Conservation (phyloP, 805 yeast species). For the Saccharomyces cerevisiae region DNA sequence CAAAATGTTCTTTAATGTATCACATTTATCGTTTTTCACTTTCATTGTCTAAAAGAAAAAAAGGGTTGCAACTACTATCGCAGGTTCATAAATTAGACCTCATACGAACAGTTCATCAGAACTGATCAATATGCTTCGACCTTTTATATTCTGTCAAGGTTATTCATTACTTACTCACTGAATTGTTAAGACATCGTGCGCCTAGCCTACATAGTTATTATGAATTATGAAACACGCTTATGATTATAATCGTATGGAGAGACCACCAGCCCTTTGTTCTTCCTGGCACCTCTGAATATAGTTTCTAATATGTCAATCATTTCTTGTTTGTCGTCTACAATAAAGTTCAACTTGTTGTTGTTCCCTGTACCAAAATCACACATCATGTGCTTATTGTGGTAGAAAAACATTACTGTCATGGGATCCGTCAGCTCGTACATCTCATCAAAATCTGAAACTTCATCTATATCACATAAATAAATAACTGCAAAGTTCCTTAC, state of each 20-base stretch:
- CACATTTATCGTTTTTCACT: neutral
- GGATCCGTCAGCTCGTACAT: slow-evolving; percentile 58
- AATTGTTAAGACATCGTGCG: neutral
- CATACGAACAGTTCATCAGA: neutral
- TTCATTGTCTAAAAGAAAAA: neutral
- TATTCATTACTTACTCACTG: neutral
- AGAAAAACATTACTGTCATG: slow-evolving; percentile 88
- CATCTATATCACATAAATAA: slow-evolving; percentile 79
- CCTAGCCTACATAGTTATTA: neutral
- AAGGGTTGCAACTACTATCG: neutral
- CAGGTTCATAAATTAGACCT: neutral
- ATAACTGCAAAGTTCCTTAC: slow-evolving; percentile 82
- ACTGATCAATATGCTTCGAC: neutral
- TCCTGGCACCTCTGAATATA: slow-evolving; percentile 80
- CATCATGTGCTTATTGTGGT: slow-evolving; percentile 91
- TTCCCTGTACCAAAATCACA: slow-evolving; percentile 98
- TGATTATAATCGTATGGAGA: slow-evolving; percentile 66
- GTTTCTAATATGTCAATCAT: slow-evolving; percentile 86
- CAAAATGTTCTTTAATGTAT: neutral
- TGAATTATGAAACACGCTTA: slow-evolving; percentile 17
- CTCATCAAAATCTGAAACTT: slow-evolving; percentile 81
- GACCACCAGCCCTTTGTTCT: slow-evolving; percentile 85
- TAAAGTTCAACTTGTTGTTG: slow-evolving; percentile 86
- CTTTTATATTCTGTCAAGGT: neutral
- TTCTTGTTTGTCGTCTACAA: slow-evolving; percentile 72